Percentiles rank a stretch among this genome's conserved stretches.
Evolutionary conservation across 805 yeast species (phyloP).

Genomic region (Saccharomycopsis guyanensis): DNA sequence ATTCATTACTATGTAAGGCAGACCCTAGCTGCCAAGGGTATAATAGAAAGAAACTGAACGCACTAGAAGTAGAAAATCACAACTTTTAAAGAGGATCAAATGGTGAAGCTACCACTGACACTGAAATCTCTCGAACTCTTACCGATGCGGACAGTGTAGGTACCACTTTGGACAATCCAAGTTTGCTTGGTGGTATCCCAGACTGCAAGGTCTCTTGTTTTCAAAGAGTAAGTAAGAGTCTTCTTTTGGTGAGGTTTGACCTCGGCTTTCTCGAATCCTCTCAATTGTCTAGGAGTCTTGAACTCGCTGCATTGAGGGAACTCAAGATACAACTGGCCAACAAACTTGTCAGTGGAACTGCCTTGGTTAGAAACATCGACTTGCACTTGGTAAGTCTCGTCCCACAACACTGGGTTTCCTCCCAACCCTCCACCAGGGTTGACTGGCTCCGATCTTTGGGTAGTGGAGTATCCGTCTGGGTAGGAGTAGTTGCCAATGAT

Average conservation of each 20-base stretch:
- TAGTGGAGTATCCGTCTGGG: constrained; percentile 31
- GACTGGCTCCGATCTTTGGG: constrained; percentile 25
- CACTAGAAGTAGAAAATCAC: too few relatives aligned
- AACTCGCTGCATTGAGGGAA: constrained; percentile 36
- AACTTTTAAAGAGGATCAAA: constrained; percentile 20
- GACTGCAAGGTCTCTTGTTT: constrained; percentile 45
- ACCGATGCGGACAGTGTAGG: constrained; percentile 43
- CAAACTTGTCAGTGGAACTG: constrained; percentile 37
- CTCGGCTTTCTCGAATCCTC: constrained; percentile 51
- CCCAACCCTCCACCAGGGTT: constrained; percentile 44
- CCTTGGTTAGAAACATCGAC: constrained; percentile 45
- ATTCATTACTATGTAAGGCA: too few relatives aligned
- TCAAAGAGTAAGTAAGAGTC: constrained; percentile 35
- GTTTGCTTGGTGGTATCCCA: constrained; percentile 50
- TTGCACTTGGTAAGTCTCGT: constrained; percentile 36
- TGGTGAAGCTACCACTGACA: constrained; percentile 30
- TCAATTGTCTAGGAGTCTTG: constrained; percentile 43
- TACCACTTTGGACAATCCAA: constrained; percentile 51
- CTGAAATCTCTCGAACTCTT: constrained; percentile 41
- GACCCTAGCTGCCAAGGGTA: too few relatives aligned
- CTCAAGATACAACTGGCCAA: constrained; percentile 46
- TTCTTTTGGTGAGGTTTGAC: constrained; percentile 34
- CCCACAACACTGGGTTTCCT: constrained; percentile 56
- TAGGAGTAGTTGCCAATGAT: constrained; percentile 28
- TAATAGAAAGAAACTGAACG: too few relatives aligned